Evolutionary conservation across 2,329 filamentous ascomycete genomes (phyloP).

Genomic region (Venturia nashicola): DNA sequence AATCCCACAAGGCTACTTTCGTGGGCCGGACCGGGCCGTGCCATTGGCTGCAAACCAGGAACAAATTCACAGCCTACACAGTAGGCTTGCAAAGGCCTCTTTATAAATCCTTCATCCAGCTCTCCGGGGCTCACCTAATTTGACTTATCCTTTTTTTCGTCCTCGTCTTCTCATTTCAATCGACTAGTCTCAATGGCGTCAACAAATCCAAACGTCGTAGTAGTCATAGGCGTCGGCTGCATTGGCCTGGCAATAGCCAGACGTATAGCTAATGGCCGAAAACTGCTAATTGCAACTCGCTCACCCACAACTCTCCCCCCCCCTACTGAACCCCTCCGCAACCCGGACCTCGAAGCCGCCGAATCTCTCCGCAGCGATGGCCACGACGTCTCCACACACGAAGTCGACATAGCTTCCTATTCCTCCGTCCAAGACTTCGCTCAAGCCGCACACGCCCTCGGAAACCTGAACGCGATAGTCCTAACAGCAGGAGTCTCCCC

Average conservation of each 20-base stretch:
- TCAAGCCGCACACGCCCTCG: not conserved
- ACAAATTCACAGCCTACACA: too few species aligned
- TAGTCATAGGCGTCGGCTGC: not conserved
- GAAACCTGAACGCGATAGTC: not conserved
- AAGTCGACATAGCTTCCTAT: not conserved
- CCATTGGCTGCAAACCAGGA: too few species aligned
- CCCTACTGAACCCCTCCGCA: not conserved
- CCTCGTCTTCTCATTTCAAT: not conserved
- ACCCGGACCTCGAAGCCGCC: too few species aligned
- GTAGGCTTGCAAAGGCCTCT: too few species aligned
- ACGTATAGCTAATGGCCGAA: not conserved
- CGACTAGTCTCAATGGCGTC: not conserved
- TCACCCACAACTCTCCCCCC: not conserved
- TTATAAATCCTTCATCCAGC: too few species aligned
- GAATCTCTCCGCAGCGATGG: not conserved
- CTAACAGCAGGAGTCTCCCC: not conserved
- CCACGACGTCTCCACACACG: not conserved
- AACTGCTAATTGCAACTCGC: not conserved
- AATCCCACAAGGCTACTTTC: too few species aligned
- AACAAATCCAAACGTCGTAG: not conserved
- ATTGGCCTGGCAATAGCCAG: not conserved
- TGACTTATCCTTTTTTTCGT: too few species aligned
- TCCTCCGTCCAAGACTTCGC: not conserved
- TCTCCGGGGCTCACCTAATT: too few species aligned
- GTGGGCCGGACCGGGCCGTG: too few species aligned